Evolutionary conservation across 2,329 filamentous ascomycete genomes (phyloP), one percentile per base, ranked within the genome.

Genomic region (Aureobasidium uvarum): DNA sequence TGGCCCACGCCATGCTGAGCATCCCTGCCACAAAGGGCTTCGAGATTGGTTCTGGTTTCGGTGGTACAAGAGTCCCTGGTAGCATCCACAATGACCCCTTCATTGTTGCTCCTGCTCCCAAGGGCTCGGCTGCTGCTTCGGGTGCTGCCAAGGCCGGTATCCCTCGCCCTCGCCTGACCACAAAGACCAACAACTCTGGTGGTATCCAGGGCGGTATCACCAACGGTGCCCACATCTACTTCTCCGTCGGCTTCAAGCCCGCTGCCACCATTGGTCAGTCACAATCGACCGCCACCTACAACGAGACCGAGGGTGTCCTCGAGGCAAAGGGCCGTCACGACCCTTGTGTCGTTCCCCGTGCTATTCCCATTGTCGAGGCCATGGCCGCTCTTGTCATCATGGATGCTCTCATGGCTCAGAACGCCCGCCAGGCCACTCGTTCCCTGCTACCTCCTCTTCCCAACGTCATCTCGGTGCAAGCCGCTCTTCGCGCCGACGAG

Each of bases 1-100:
- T 99, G 54, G 93, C 87, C 31, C 94, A 98, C 74, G 95, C 91
- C 58, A 98, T 99, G 91, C 85, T 98, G 69, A 92, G 87, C 75
- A 96, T 98, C 72, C 95, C 95, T 5, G 92, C 95, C 3, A 94
- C 90, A 43, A 99, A 98, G 81, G 94, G 90, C 64, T 98, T 98
- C 74, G 94, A 98, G 76, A 89, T 98, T 70, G 95, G 95, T 64
- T 96, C 91, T 62, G 95, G 95, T 14, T 98, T 98, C 77, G 87
- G 84, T 59, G 94, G 95, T 66, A 90, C 89, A 73, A 89, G 93
- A 75, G 84, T 98, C 45, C 89, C 89, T 1, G 94, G 95, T 25
- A 95, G 90, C n/a, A 84, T 84, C 64, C 93, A 98, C 84, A 98
- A 98, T 76, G 94, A 98, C 77, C 82, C 90, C 64, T 96, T 96